Percentiles rank a stretch among this genome's conserved stretches.
These are phyloP conservation scores for Colletotrichum simmondsii DNA, from an alignment of 2,329 filamentous ascomycete species.

Conservation along the genomic window DNA sequence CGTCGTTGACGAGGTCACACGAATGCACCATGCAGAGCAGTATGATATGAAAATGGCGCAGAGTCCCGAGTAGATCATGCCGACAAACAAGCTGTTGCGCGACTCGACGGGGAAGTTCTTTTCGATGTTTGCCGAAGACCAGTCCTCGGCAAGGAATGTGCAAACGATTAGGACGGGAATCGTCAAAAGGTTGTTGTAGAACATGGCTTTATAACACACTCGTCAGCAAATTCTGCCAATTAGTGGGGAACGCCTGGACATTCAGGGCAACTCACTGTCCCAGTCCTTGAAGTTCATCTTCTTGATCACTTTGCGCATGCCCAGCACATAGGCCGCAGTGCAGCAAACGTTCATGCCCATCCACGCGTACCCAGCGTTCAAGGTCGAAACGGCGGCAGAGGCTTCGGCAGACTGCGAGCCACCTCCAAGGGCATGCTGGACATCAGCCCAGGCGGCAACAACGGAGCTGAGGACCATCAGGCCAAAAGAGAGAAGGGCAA, in stretches of 20 bases:
- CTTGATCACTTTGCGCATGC: conserved; percentile 99
- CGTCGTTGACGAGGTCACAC: conserved; percentile 95
- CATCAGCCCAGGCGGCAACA: conserved; percentile 97
- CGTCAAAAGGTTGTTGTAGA: conserved; percentile 98
- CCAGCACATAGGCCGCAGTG: conserved; percentile 87
- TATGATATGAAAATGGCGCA: conserved; percentile 99
- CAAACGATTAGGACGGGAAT: conserved; percentile 89
- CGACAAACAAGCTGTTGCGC: conserved; percentile 82
- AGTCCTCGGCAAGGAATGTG: conserved; percentile 89
- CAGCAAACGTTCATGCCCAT: conserved; percentile 98
- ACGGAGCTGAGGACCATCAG: conserved; percentile 96
- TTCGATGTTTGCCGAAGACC: conserved; percentile 84
- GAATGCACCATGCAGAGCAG: conserved; percentile 98
- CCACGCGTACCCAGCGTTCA: conserved; percentile 97
- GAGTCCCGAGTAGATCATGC: conserved; percentile 94
- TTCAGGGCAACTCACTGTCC: conserved; percentile 78
- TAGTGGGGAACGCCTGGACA: not conserved
- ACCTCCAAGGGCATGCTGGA: conserved; percentile 80
- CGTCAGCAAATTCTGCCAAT: conserved; percentile 38
- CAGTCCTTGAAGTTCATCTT: conserved; percentile 99
- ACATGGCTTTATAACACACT: conserved; percentile 79
- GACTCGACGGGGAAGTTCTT: conserved; percentile 89
- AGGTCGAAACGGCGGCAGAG: conserved; percentile 81
- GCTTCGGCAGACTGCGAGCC: conserved; percentile 68
- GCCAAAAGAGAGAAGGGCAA: conserved; percentile 92